Percentiles rank a stretch among this genome's conserved stretches.
phyloP scores from a whole-genome alignment of 1,139 yeast genomes.

The Cylindricascospora bacillispora region DNA sequence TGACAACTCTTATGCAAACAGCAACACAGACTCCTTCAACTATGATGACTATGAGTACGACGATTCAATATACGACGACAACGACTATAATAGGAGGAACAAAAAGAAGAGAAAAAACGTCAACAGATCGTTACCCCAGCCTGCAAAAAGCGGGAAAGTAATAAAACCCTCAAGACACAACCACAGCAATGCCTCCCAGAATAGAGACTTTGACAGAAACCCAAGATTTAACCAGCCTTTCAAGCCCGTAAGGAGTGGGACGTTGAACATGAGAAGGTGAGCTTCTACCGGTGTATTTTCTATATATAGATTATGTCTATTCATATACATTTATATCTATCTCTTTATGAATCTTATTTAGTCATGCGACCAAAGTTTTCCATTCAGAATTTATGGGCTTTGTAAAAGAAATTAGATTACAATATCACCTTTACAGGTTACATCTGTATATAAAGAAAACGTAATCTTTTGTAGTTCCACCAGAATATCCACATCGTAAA shows the following conservation, averaged over 20 bases:
- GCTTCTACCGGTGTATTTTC: background rate
- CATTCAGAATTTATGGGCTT: background rate
- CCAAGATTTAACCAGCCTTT: background rate
- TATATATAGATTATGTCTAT: too few species aligned
- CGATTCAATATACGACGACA: slow-evolving; percentile 4
- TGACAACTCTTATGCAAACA: background rate
- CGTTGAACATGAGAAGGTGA: slow-evolving; percentile 1
- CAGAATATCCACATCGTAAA: too few species aligned
- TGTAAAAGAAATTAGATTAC: background rate
- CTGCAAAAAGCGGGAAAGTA: slow-evolving; percentile 2
- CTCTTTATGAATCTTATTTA: too few species aligned
- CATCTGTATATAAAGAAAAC: background rate
- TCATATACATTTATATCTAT: too few species aligned
- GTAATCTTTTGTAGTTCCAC: too few species aligned
- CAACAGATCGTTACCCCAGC: slow-evolving; percentile 3
- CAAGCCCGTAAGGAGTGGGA: slow-evolving; percentile 2
- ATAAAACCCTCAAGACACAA: background rate
- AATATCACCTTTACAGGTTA: background rate
- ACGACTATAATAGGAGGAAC: slow-evolving; percentile 1
- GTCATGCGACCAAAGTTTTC: too few species aligned
- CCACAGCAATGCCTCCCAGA: background rate
- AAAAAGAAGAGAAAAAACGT: slow-evolving; percentile 2
- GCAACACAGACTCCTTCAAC: slow-evolving; percentile 14
- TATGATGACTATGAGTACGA: slow-evolving; percentile 5
- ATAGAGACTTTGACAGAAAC: background rate